Conservation (phyloP, 2,329 filamentous ascomycete species). For the Canariomyces notabilis region DNA sequence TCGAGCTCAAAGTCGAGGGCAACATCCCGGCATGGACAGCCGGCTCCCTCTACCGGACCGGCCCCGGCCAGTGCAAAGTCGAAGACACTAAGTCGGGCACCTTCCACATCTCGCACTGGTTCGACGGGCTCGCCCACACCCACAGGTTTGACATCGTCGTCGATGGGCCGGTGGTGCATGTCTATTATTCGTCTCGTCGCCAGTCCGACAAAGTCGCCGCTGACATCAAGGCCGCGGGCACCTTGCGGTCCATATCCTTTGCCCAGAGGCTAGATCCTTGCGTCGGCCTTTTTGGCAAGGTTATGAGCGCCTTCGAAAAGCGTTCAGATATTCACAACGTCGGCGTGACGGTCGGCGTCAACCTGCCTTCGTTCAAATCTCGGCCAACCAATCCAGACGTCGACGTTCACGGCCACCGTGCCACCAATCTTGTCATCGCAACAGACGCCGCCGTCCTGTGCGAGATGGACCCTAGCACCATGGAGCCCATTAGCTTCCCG, state of each 20-base stretch:
- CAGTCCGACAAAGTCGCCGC: conserved; percentile 61
- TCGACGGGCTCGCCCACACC: conserved; percentile 68
- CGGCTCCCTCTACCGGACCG: conserved; percentile 69
- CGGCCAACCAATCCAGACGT: no score
- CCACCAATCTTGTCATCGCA: neutral
- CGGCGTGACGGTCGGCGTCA: no score
- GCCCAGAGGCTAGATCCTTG: conserved; percentile 70
- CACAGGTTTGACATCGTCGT: conserved; percentile 68
- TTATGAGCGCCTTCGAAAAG: conserved; percentile 67
- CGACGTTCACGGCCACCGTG: conserved; percentile 32
- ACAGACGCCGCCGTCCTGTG: conserved; percentile 52
- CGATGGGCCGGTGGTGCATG: conserved; percentile 31
- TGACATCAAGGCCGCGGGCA: conserved; percentile 55
- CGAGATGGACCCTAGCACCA: conserved; percentile 61
- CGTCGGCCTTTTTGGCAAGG: conserved; percentile 65
- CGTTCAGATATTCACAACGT: conserved; percentile 65
- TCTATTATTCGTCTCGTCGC: conserved; percentile 67
- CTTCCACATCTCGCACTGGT: conserved; percentile 68
- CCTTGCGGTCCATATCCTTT: conserved; percentile 56
- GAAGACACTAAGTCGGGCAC: conserved; percentile 54
- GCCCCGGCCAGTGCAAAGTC: conserved; percentile 61
- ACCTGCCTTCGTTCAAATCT: no score
- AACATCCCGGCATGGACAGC: conserved; percentile 65
- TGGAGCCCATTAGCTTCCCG: conserved; percentile 65
- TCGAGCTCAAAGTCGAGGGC: conserved; percentile 60